Base-by-base conservation (phyloP, 2,329 filamentous ascomycete species). In the Cryphonectria naterciae region DNA sequence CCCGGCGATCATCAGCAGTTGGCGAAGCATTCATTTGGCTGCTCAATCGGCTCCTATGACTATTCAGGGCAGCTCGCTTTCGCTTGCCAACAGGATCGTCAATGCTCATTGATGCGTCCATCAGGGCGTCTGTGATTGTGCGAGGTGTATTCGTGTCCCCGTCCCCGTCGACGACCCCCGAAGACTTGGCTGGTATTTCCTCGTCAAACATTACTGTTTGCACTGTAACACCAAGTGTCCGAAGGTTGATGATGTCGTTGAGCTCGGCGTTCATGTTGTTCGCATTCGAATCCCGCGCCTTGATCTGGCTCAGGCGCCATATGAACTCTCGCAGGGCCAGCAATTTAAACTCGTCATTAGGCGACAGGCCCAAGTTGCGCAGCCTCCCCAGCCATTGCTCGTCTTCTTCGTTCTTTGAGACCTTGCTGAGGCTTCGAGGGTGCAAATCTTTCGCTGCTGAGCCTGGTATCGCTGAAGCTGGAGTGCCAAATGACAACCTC, bases 151-250 rank as follows among this genome's bases (percentile, higher is more conserved):
- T 84, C 70, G 80, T 73, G 22, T 82, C 80, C 58, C 77, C 75
- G 22, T 82, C 80, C 58, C 77, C 75, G 72, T 82, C 76, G 37
- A 77, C 71, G 72, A 78, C 73, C 74, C 77, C 77, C 17, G 76
- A 69, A 1, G 80, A 77, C 62, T 82, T 81, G 32, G 84, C 85
- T 13, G 89, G 81, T 11, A 88, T 86, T 54, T 89, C 88, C 69
- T 95, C 94, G 75, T 98, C 94, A 77, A 98, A 98, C 77, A 98
- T 92, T 1, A 99, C 91, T 0, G 93, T 98, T 77, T 97, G 93
- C 3, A 93, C 92, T 1, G 91, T 92, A 43, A 98, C 89, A 17
- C 91, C 90, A 67, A 97, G 83, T 56, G 90, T 90, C 73, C 92
- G 92, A 35, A 98, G 82, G 0, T 90, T 86, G 8, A 98, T 87